A percentile compares a stretch with the other conserved stretches of the same genome.
These are phyloP conservation scores for Xylariales sp. DNA, from an alignment of 2,329 filamentous ascomycete species.

Conservation along the genomic window DNA sequence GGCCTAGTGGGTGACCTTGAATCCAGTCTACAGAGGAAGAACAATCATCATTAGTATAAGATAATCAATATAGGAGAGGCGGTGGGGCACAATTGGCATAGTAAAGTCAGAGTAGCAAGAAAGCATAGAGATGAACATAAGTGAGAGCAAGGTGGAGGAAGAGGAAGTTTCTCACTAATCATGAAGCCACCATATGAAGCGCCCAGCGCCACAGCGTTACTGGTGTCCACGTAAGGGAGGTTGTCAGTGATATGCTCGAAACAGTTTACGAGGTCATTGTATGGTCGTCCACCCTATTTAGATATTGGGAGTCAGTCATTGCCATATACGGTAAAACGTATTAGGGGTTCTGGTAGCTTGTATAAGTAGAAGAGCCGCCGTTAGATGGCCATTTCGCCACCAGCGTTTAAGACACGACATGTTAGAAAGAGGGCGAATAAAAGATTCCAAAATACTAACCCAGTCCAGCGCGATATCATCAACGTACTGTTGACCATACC, in stretches of 20 bases:
- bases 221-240: constrained; percentile 75
- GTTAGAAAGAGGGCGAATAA: neutral
- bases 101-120: constrained; percentile 30
- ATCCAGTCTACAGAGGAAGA: constrained; percentile 74
- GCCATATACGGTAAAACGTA: neutral
- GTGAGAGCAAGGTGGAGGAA: neutral
- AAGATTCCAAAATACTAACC: constrained; percentile 50
- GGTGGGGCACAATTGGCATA: neutral
- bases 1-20: constrained; percentile 84
- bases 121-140: constrained; percentile 8
- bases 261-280: constrained; percentile 81
- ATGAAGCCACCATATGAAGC: constrained; percentile 82
- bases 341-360: neutral
- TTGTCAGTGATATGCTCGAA: constrained; percentile 78
- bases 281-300: constrained; percentile 76
- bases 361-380: too few relatives aligned
- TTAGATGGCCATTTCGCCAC: neutral
- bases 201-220: constrained; percentile 77
- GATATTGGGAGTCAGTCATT: constrained; percentile 9
- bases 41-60: constrained; percentile 11
- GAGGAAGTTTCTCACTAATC: constrained; percentile 64
- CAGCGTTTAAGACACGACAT: too few relatives aligned
- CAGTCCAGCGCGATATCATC: constrained; percentile 83
- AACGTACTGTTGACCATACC: constrained; percentile 81
- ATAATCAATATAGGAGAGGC: neutral